phyloP scores from a whole-genome alignment of 169 alveolate species.

The Hepatocystis sp. region DNA sequence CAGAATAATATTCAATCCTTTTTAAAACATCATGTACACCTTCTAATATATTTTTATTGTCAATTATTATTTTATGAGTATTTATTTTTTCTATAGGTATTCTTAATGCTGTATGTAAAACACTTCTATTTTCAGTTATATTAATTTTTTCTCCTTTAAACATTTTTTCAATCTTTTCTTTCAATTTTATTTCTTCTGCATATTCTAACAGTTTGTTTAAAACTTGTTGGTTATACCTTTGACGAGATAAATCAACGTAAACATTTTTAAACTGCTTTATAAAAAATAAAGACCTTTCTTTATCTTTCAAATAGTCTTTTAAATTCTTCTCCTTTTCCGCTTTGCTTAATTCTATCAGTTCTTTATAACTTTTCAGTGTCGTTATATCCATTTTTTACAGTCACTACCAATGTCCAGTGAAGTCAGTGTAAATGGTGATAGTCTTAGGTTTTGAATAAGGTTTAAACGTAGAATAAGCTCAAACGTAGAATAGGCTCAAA shows the following conservation, averaged over 20 bases:
- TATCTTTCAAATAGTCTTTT: slow-evolving; percentile 63
- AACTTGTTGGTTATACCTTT: slow-evolving; percentile 41
- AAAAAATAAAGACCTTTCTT: slow-evolving; percentile 37
- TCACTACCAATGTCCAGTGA: too few relatives aligned
- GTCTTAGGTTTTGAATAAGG: too few relatives aligned
- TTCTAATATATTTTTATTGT: slow-evolving; percentile 78
- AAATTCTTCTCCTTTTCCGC: slow-evolving; percentile 45
- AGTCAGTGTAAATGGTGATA: too few relatives aligned
- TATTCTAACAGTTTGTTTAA: slow-evolving; percentile 45
- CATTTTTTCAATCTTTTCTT: slow-evolving; percentile 78
- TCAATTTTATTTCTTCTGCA: slow-evolving; percentile 63
- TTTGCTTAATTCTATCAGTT: slow-evolving; percentile 21
- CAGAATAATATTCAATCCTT: slow-evolving; percentile 84
- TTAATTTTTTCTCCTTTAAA: slow-evolving; percentile 94
- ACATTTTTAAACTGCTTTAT: slow-evolving; percentile 52
- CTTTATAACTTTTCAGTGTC: slow-evolving; percentile 45
- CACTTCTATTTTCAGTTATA: slow-evolving; percentile 96
- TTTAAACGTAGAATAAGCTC: too few relatives aligned
- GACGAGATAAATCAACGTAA: slow-evolving; percentile 61
- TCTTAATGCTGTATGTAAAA: slow-evolving; percentile 97
- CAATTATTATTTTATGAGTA: slow-evolving; percentile 75
- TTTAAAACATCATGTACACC: slow-evolving; percentile 84
- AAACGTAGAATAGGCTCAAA: too few relatives aligned
- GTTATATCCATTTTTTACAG: slow-evolving; percentile 70
- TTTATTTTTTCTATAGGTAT: slow-evolving; percentile 82